Evolutionary conservation across 805 yeast species (phyloP).

Genomic region (Metschnikowia peoriensis): DNA sequence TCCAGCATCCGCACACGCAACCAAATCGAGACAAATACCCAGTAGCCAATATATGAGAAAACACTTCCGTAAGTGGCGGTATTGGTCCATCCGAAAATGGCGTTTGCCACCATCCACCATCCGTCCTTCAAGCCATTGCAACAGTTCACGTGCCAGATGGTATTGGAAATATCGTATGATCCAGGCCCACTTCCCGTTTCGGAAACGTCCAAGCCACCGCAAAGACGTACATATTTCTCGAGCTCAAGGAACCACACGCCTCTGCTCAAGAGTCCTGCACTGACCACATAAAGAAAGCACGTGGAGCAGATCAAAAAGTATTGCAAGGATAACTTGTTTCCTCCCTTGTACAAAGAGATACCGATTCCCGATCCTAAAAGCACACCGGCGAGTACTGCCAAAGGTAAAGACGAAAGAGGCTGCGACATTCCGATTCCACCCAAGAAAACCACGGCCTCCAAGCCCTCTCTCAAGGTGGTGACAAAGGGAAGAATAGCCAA

Average conservation of each 20-base stretch:
- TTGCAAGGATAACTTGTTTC: slow-evolving; percentile 42
- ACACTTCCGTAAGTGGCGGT: slow-evolving; percentile 47
- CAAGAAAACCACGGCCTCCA: slow-evolving; percentile 70
- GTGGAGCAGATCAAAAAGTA: slow-evolving; percentile 40
- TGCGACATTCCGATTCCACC: slow-evolving; percentile 28
- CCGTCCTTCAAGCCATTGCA: slow-evolving; percentile 45
- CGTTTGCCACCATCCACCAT: slow-evolving; percentile 48
- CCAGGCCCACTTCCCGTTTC: slow-evolving; percentile 49
- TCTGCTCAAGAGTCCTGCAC: slow-evolving; percentile 44
- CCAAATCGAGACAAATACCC: slow-evolving; percentile 34
- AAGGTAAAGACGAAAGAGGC: slow-evolving; percentile 19
- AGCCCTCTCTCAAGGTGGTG: slow-evolving; percentile 29
- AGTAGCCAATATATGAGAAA: slow-evolving; percentile 33
- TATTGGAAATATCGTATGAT: slow-evolving; percentile 38
- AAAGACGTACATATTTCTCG: slow-evolving; percentile 35
- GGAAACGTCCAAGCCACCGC: slow-evolving; percentile 42
- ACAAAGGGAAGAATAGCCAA: slow-evolving; percentile 28
- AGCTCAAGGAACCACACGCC: slow-evolving; percentile 46
- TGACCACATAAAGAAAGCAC: slow-evolving; percentile 42
- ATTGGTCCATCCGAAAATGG: slow-evolving; percentile 47
- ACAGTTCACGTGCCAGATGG: slow-evolving; percentile 48
- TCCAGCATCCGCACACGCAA: slow-evolving; percentile 32
- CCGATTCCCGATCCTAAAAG: slow-evolving; percentile 35
- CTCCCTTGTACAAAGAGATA: slow-evolving; percentile 35
- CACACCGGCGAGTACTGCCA: slow-evolving; percentile 29